Evolutionary conservation across 108 stramenopile genomes (phyloP), one percentile per base, ranked within the genome.

Genomic region (Cyclotella kingstonii): DNA sequence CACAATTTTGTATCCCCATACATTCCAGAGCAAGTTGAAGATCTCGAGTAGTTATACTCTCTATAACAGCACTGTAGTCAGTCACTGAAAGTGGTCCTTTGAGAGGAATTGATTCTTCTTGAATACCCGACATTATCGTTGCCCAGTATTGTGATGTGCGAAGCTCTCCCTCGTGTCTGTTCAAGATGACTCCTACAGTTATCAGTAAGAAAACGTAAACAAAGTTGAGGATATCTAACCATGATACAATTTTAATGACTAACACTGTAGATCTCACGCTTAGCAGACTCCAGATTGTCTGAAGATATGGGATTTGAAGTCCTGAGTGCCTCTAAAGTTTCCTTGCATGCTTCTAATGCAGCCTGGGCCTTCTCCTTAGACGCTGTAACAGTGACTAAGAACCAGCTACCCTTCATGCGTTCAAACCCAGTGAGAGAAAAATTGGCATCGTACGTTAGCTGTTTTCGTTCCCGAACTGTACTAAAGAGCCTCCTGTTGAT

Each of bases 381-480:
- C 5, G 96, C 94, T 2, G 97, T 96, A 1, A 98, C 96, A 14
- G 93, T 91, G 38, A 96, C 91, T 45, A 95, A 73, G 83, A 96
- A 98, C 91, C 92, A 98, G 19, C 95, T 92, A 44, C 97, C 97
- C 52, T 84, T 63, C 47, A 95, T 56, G n/a, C 91, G 81, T 76
- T 96, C 94, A 82, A 89, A 93, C 31, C 85, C 82, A 22, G 91
- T 89, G 7, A 95, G 84, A 5, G 91, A 89, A 62, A 98, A 96
- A 80, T 95, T 96, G 50, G 97, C 97, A 68, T 98, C 97, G 66
- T 98, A 98, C 0, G 96, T 97, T 1, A 98, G 80, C 58, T 95
- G 96, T 60, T 91, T 94, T 63, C 94, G 70, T 62, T 98, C 97
- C 49, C 97, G 80, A 19, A 98, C 96, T 23, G 84, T 94, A 54